Conservation (phyloP, 2,329 filamentous ascomycete species). For the Corynespora cassiicola region DNA sequence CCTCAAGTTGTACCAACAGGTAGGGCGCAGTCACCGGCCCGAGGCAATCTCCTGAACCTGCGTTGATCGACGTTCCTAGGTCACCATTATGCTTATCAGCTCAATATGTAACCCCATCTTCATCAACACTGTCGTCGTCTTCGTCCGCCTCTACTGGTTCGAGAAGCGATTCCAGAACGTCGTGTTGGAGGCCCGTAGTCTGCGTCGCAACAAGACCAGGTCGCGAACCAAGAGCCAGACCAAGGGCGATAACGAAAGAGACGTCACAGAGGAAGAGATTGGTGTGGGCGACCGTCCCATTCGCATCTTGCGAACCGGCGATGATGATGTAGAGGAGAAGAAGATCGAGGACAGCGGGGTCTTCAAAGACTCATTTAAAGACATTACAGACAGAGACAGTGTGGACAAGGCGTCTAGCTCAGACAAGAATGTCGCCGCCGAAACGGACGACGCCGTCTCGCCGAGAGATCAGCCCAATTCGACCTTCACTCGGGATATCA, state of each 20-base stretch:
- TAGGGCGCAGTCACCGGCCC: conserved; percentile 41
- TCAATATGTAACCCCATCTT: conserved; percentile 50
- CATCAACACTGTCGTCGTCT: conserved; percentile 75
- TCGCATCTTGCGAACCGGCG: conserved; percentile 67
- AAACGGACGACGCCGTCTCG: conserved; percentile 22
- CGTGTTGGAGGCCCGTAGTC: conserved; percentile 72
- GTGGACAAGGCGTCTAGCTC: conserved; percentile 18
- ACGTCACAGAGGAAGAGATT: conserved; percentile 58
- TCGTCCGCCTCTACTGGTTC: conserved; percentile 95
- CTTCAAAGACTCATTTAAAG: conserved; percentile 49
- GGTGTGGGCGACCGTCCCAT: conserved; percentile 73
- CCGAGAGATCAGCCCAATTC: conserved; percentile 23
- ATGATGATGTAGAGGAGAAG: conserved; percentile 60
- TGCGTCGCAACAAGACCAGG: conserved; percentile 70
- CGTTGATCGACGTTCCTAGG: conserved; percentile 52
- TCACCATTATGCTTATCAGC: conserved; percentile 52
- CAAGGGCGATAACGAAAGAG: conserved; percentile 53
- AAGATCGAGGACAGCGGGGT: conserved; percentile 64
- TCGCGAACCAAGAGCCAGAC: conserved; percentile 58
- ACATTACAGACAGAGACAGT: conserved; percentile 53
- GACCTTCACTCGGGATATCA: conserved; percentile 60
- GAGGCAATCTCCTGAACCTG: background rate
- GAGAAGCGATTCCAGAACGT: conserved; percentile 92
- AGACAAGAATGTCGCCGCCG: conserved; percentile 1
- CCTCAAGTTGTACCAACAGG: conserved; percentile 57